Percentiles rank a stretch among this genome's conserved stretches.
These are phyloP conservation scores for Laburnicola sp. DNA, from an alignment of 2,329 filamentous ascomycete genomes.

Conservation along the genomic window DNA sequence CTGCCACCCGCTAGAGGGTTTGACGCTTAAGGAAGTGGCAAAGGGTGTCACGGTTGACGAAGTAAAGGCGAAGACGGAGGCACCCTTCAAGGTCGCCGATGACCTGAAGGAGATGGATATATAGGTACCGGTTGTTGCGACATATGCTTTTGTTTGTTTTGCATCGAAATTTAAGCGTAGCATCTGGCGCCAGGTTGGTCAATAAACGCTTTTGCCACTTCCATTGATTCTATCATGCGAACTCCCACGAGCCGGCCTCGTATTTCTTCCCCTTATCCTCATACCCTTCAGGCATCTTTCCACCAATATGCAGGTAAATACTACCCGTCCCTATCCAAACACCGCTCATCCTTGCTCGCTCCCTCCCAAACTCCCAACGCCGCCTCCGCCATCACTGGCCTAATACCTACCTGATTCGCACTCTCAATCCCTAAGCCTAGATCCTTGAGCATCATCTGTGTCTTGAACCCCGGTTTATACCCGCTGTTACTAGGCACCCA, in stretches of 20 bases:
- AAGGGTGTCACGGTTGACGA: constrained; percentile 88
- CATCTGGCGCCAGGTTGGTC: constrained; percentile 12
- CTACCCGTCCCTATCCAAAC: constrained; percentile 36
- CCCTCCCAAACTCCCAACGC: constrained; percentile 32
- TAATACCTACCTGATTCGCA: constrained; percentile 30
- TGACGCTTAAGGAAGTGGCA: constrained; percentile 81
- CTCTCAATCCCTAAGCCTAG: constrained; percentile 34
- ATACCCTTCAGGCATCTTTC: constrained; percentile 28
- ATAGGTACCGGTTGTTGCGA: constrained; percentile 8
- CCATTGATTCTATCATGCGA: constrained; percentile 12
- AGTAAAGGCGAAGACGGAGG: constrained; percentile 83
- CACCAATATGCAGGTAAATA: constrained; percentile 38
- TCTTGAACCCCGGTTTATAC: constrained; percentile 39
- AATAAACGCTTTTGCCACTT: not conserved
- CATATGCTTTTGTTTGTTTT: constrained; percentile 2
- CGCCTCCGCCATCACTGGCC: constrained; percentile 32
- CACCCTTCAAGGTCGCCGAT: constrained; percentile 77
- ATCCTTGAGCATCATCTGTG: constrained; percentile 44
- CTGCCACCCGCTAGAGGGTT: constrained; percentile 75
- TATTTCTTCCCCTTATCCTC: constrained; percentile 30
- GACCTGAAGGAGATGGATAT: constrained; percentile 74
- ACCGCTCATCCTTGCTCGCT: constrained; percentile 28
- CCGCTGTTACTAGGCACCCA: constrained; percentile 41
- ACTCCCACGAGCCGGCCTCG: constrained; percentile 31
- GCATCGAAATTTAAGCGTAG: constrained; percentile 14